Conservation (phyloP, 2,329 filamentous ascomycete species). For the Aspergillus pseudoglaucus region DNA sequence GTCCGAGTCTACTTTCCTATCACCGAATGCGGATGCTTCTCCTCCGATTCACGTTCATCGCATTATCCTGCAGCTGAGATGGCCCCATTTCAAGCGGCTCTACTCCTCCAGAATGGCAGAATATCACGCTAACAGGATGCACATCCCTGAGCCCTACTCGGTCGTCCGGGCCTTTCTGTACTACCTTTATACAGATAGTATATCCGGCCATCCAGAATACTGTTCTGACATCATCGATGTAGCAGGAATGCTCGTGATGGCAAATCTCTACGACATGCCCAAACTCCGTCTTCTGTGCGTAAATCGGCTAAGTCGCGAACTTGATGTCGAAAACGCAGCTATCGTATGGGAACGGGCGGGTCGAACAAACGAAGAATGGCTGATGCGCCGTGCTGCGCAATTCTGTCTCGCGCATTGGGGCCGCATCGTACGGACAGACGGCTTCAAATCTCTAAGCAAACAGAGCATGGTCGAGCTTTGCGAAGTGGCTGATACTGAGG, state of each 20-base stretch:
- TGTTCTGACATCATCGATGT: conserved; percentile 69
- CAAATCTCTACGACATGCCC: conserved; percentile 95
- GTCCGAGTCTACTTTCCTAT: conserved; percentile 27
- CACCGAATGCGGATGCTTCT: conserved; percentile 51
- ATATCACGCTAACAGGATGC: conserved; percentile 94
- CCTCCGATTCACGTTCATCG: conserved; percentile 89
- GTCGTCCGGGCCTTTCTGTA: conserved; percentile 93
- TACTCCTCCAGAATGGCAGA: conserved; percentile 95
- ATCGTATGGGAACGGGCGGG: conserved; percentile 93
- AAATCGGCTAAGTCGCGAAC: conserved; percentile 78
- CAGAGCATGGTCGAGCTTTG: conserved; percentile 81
- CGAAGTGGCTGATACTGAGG: conserved; percentile 87
- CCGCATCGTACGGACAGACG: conserved; percentile 79
- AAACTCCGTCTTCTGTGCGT: conserved; percentile 86
- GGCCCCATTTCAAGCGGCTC: conserved; percentile 91
- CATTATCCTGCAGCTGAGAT: conserved; percentile 86
- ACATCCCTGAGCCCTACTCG: conserved; percentile 92
- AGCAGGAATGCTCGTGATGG: conserved; percentile 91
- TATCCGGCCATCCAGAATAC: conserved; percentile 55
- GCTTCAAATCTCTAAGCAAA: conserved; percentile 74
- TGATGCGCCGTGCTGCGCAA: conserved; percentile 76
- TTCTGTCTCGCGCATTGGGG: conserved; percentile 96
- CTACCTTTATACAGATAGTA: conserved; percentile 94
- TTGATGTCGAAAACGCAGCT: conserved; percentile 91
- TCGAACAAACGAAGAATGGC: conserved; percentile 86